Evolutionary conservation across 805 yeast species (phyloP).

Genomic region (Candida glaebosa): DNA sequence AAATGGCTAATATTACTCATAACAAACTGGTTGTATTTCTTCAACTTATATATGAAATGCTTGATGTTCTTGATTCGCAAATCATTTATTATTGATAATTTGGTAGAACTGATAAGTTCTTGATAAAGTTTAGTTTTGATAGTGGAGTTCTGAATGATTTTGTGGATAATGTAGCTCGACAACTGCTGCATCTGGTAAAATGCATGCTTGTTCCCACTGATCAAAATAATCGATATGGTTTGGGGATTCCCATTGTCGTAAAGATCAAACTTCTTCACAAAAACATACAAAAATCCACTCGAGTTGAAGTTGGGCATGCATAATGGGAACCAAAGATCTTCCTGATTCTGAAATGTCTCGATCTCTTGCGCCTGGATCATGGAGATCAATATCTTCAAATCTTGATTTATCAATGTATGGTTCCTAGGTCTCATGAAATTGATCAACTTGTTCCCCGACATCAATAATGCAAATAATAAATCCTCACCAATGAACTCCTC

Average conservation of each 20-base stretch:
- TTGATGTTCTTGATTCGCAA: conserved; percentile 43
- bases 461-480: conserved; percentile 71
- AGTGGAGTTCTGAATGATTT: conserved; percentile 19
- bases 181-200: conserved; percentile 72
- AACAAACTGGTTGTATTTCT: conserved; percentile 62
- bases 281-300: conserved; percentile 82
- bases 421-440: conserved; percentile 71
- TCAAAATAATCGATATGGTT: conserved; percentile 42
- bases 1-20: conserved; percentile 32
- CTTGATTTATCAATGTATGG: conserved; percentile 79
- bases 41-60: conserved; percentile 81
- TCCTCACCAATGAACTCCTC: conserved; percentile 32
- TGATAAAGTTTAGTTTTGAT: conserved; percentile 18
- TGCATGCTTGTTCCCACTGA: conserved; percentile 71
- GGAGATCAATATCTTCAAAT: conserved; percentile 69
- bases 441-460: conserved; percentile 59
- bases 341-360: conserved; percentile 18
- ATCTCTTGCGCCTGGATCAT: conserved; percentile 49
- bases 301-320: conserved; percentile 89
- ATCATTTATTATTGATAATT: conserved; percentile 19
- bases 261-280: conserved; percentile 47
- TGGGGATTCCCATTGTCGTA: conserved; percentile 16
- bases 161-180: conserved; percentile 47
- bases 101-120: conserved; percentile 18
- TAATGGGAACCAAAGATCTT: conserved; percentile 90